Evolutionary conservation across 352 stramenopile species (phyloP).

Genomic region (Peronospora belbahrii): DNA sequence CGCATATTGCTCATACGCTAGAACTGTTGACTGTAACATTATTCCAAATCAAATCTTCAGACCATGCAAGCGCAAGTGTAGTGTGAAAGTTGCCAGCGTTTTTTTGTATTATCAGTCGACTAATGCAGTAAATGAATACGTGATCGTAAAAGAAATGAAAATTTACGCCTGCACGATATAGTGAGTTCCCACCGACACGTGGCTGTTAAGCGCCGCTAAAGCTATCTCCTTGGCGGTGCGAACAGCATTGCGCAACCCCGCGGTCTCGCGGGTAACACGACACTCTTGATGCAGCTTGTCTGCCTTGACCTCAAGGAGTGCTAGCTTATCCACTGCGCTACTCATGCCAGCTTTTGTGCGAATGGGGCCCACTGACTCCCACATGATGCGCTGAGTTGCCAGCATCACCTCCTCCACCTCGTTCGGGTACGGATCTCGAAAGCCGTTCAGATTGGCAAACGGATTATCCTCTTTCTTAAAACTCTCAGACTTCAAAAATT

Average conservation of each 20-base stretch:
- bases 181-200: conserved; percentile 84
- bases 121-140: conserved; percentile 7
- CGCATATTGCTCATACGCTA: no score
- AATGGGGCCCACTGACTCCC: conserved; percentile 89
- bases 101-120: not conserved
- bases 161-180: conserved; percentile 62
- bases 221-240: conserved; percentile 84
- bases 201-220: conserved; percentile 68
- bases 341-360: conserved; percentile 71
- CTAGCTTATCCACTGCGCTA: conserved; percentile 73
- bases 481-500: conserved; percentile 9
- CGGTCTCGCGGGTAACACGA: conserved; percentile 60
- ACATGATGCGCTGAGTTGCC: conserved; percentile 85
- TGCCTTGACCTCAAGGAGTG: conserved; percentile 65
- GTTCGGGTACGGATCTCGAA: conserved; percentile 35
- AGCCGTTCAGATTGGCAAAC: conserved; percentile 32
- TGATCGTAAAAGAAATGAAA: conserved; percentile 11
- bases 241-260: conserved; percentile 85
- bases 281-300: conserved; percentile 69
- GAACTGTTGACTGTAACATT: no score
- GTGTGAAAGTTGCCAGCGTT: not conserved
- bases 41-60: no score
- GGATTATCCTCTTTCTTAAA: conserved; percentile 25
- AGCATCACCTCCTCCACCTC: conserved; percentile 57
- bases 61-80: no score